Percentiles rank a stretch among this genome's conserved stretches.
These are phyloP conservation scores for Pyrenophora seminiperda DNA, from an alignment of 2,329 filamentous ascomycete genomes.

Conservation along the genomic window DNA sequence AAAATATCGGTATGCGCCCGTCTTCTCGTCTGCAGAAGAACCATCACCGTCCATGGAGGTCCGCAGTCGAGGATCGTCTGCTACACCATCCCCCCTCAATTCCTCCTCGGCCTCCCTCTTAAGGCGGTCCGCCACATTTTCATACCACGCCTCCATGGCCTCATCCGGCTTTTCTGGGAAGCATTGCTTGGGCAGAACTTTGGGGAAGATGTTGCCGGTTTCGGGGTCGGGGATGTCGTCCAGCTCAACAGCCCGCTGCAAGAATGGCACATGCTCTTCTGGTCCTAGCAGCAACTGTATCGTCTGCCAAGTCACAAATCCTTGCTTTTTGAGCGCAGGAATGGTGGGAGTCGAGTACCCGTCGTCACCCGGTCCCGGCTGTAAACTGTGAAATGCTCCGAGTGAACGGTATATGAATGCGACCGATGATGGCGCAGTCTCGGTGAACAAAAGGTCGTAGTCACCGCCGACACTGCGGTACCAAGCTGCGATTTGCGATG, in stretches of 20 bases:
- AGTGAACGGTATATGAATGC: conserved; percentile 92
- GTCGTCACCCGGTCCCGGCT: conserved; percentile 67
- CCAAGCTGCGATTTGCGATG: conserved; percentile 56
- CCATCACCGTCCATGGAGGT: conserved; percentile 46
- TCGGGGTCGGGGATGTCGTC: conserved; percentile 78
- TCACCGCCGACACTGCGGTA: conserved; percentile 55
- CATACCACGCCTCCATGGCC: conserved; percentile 87
- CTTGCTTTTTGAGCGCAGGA: conserved; percentile 79
- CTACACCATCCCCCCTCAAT: conserved; percentile 26
- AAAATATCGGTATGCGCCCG: conserved; percentile 55
- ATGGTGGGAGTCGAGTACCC: conserved; percentile 77
- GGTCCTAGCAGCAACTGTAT: conserved; percentile 87
- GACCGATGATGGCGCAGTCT: conserved; percentile 73
- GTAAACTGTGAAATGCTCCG: conserved; percentile 86
- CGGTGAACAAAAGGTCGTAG: conserved; percentile 71
- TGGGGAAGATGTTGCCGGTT: conserved; percentile 63
- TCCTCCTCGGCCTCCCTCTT: conserved; percentile 63
- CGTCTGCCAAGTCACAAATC: conserved; percentile 92
- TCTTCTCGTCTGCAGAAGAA: conserved; percentile 49
- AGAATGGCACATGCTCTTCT: conserved; percentile 81
- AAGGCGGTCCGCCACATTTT: conserved; percentile 72
- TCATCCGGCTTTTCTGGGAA: conserved; percentile 76
- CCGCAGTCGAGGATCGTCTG: conserved; percentile 34
- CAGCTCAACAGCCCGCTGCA: conserved; percentile 78
- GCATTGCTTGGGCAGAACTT: conserved; percentile 66